These are phyloP conservation scores for Beauveria pseudobassiana DNA, from an alignment of 2,329 filamentous ascomycete species.

Conservation along the genomic window DNA sequence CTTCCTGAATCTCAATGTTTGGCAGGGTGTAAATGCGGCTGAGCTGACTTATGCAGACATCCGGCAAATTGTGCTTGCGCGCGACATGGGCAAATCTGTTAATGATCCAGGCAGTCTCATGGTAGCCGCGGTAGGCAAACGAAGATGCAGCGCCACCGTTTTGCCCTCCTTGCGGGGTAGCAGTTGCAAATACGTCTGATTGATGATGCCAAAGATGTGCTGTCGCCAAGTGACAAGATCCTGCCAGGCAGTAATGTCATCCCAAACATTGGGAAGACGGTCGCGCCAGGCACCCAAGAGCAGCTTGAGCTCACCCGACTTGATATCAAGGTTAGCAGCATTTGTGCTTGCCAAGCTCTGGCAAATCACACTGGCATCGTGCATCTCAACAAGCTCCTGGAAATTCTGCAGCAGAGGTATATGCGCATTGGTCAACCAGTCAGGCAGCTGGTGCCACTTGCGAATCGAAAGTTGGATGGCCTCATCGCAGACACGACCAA, in stretches of 20 bases:
- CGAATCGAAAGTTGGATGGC: conserved; percentile 94
- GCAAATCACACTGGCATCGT: conserved; percentile 96
- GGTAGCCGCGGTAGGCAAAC: conserved; percentile 93
- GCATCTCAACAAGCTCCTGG: conserved; percentile 92
- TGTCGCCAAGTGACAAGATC: conserved; percentile 99
- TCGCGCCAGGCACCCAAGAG: conserved; percentile 93
- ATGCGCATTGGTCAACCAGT: conserved; percentile 87
- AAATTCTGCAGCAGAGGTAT: conserved; percentile 95
- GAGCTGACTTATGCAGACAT: conserved; percentile 95
- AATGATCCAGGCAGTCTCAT: conserved; percentile 99
- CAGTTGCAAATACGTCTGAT: conserved; percentile 81
- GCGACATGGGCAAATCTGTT: conserved; percentile 98
- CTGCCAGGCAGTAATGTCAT: conserved; percentile 99
- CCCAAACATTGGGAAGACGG: conserved; percentile 93
- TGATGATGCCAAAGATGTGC: conserved; percentile 97
- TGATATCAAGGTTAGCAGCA: conserved; percentile 77
- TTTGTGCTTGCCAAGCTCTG: conserved; percentile 82
- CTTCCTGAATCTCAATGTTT: conserved; percentile 99
- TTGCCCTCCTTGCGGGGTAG: conserved; percentile 67
- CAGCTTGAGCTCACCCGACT: conserved; percentile 92
- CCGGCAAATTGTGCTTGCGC: conserved; percentile 89
- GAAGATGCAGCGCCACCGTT: conserved; percentile 78
- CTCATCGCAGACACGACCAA: conserved; percentile 87
- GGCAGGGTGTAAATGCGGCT: conserved; percentile 97
- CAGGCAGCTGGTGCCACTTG: conserved; percentile 98